Evolutionary conservation across 176 grass and related monocot genomes (phyloP).

Genomic region (Alloteropsis semialata): DNA sequence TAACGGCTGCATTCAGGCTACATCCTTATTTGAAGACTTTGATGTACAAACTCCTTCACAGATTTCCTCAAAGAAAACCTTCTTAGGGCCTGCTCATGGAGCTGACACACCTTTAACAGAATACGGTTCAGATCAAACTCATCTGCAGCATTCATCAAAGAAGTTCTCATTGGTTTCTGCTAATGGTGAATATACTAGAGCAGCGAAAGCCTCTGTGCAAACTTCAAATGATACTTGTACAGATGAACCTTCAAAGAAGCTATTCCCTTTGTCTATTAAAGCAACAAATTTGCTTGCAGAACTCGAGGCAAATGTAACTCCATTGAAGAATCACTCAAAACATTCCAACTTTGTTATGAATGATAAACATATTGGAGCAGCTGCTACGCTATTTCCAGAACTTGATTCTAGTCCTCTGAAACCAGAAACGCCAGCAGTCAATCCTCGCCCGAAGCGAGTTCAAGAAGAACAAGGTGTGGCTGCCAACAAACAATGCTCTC

Average conservation of each 20-base stretch:
- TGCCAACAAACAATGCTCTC: conserved; percentile 22
- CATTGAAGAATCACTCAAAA: conserved; percentile 18
- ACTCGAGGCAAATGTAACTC: conserved; percentile 41
- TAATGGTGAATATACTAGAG: conserved; percentile 33
- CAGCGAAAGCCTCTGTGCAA: background rate
- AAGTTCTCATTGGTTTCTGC: conserved; percentile 22
- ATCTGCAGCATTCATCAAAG: conserved; percentile 34
- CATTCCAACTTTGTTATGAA: conserved; percentile 7
- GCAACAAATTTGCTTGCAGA: conserved; percentile 39
- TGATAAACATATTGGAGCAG: conserved; percentile 15
- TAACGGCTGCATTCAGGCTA: background rate
- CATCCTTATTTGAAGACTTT: conserved; percentile 38
- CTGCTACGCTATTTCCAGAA: conserved; percentile 33
- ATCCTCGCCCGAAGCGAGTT: conserved; percentile 68
- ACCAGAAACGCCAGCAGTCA: conserved; percentile 72
- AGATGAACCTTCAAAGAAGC: conserved; percentile 28
- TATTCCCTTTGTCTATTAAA: conserved; percentile 39
- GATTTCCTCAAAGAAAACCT: conserved; percentile 28
- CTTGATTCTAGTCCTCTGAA: conserved; percentile 50
- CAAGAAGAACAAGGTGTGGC: conserved; percentile 48
- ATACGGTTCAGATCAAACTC: conserved; percentile 30
- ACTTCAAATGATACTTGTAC: conserved; percentile 12
- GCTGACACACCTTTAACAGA: conserved; percentile 37
- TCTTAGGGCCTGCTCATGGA: conserved; percentile 25
- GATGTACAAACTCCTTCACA: conserved; percentile 51